These are phyloP conservation scores for Penicillium antarcticum DNA, from an alignment of 495 filamentous ascomycete genomes.

Conservation along the genomic window DNA sequence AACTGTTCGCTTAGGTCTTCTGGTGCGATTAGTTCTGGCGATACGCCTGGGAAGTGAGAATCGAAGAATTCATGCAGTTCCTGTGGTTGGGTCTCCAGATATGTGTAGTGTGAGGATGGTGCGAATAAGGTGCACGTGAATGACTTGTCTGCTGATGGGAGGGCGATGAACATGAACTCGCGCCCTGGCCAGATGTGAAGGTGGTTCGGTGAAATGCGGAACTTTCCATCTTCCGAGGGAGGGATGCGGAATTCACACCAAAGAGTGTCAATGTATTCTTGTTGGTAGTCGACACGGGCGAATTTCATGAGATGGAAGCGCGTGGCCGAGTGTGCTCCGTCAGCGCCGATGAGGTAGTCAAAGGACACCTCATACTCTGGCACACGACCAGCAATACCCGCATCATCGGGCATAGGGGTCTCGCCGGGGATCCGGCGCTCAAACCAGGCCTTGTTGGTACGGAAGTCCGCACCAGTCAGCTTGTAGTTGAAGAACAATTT, in stretches of 20 bases:
- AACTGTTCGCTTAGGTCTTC: conserved; percentile 69
- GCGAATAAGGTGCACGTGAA: conserved; percentile 97
- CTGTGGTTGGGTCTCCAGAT: conserved; percentile 54
- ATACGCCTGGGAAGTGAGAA: conserved; percentile 79
- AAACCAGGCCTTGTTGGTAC: conserved; percentile 79
- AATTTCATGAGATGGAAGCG: conserved; percentile 95
- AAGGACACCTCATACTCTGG: conserved; percentile 73
- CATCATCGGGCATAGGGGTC: conserved; percentile 26
- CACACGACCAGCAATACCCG: conserved; percentile 30
- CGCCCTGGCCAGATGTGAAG: conserved; percentile 96
- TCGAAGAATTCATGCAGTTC: conserved; percentile 71
- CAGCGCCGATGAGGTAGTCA: conserved; percentile 91
- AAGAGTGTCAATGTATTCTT: conserved; percentile 93
- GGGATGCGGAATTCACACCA: conserved; percentile 96
- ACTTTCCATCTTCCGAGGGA: conserved; percentile 54
- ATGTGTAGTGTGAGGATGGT: conserved; percentile 48
- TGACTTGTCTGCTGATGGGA: conserved; percentile 80
- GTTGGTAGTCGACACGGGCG: conserved; percentile 80
- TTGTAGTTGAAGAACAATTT: conserved; percentile 90
- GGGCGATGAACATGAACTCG: conserved; percentile 96
- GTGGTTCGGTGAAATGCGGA: conserved; percentile 81
- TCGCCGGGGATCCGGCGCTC: conserved; percentile 49
- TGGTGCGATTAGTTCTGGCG: conserved; percentile 70
- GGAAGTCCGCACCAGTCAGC: conserved; percentile 81
- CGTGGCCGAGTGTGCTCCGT: conserved; percentile 88